A percentile compares a stretch with the other conserved stretches of the same genome.
phyloP scores from a whole-genome alignment of 495 filamentous ascomycete species.

The Penicillium ochrochloron region DNA sequence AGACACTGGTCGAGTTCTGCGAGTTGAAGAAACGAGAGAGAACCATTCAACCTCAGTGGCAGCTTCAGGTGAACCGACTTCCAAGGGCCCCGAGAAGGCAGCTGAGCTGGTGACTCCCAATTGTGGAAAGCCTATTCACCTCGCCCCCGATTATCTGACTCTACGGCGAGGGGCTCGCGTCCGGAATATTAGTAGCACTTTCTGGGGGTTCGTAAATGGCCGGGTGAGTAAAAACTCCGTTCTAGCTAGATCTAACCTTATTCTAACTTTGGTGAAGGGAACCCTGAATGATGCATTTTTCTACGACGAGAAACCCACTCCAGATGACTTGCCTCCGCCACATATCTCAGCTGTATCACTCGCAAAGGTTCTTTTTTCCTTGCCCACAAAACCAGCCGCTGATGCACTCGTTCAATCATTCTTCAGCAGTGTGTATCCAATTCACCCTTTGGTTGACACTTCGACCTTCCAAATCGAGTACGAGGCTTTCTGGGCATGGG shows the following conservation, averaged over 20 bases:
- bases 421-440: conserved; percentile 18
- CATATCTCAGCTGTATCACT: conserved; percentile 13
- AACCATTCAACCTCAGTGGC: no score
- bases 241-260: background rate
- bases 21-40: background rate
- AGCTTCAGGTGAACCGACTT: background rate
- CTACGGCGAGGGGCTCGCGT: background rate
- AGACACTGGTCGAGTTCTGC: conserved; percentile 15
- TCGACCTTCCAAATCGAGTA: conserved; percentile 20
- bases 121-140: background rate
- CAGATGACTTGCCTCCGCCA: conserved; percentile 16
- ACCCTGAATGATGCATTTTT: conserved; percentile 23
- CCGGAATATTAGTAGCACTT: conserved; percentile 11
- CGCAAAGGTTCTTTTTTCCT: conserved; percentile 1
- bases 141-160: conserved; percentile 3
- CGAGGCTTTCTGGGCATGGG: conserved; percentile 28
- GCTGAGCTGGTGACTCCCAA: background rate
- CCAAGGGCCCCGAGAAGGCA: background rate
- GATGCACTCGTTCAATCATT: conserved; percentile 20
- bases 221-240: background rate
- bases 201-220: conserved; percentile 21
- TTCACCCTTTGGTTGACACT: conserved; percentile 24
- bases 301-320: conserved; percentile 14
- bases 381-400: conserved; percentile 14
- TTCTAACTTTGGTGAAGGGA: conserved; percentile 13